A percentile compares a stretch with the other conserved stretches of the same genome.
These are phyloP conservation scores for Sporothrix luriei DNA, from an alignment of 2,329 filamentous ascomycete genomes.

Conservation along the genomic window DNA sequence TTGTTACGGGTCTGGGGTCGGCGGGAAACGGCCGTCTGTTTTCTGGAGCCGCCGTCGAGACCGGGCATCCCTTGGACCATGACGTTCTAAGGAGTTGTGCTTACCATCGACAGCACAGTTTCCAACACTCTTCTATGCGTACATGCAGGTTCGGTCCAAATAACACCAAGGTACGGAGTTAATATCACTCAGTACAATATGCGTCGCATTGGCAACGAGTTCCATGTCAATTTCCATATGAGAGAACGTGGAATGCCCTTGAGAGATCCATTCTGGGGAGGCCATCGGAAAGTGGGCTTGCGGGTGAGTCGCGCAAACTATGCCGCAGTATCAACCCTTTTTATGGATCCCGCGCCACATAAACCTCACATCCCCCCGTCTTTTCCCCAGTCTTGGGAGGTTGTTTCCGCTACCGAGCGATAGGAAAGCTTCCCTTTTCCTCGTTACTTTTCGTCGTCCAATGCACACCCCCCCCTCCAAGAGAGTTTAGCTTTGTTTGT, in stretches of 20 bases:
- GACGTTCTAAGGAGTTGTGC: neutral
- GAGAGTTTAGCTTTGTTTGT: conserved; percentile 12
- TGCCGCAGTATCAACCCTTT: conserved; percentile 25
- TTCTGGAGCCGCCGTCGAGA: neutral
- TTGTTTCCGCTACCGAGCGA: conserved; percentile 15
- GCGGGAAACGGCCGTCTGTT: conserved; percentile 20
- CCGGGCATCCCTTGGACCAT: neutral
- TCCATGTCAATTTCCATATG: neutral
- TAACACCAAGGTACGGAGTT: no score
- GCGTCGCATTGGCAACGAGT: no score
- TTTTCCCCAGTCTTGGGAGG: neutral
- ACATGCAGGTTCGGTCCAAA: neutral
- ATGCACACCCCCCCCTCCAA: conserved; percentile 22
- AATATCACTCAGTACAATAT: no score
- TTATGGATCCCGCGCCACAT: conserved; percentile 14
- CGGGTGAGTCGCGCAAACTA: conserved; percentile 17
- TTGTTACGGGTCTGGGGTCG: conserved; percentile 2
- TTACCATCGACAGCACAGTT: no score
- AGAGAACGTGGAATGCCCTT: neutral
- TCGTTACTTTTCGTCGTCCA: neutral
- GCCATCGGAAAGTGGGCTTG: conserved; percentile 9
- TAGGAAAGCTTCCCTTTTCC: neutral
- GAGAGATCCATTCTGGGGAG: neutral
- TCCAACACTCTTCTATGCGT: conserved; percentile 1
- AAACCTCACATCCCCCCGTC: conserved; percentile 1